Conservation (phyloP, 768 basidiomycete genomes). For the Mycena haematopus region DNA sequence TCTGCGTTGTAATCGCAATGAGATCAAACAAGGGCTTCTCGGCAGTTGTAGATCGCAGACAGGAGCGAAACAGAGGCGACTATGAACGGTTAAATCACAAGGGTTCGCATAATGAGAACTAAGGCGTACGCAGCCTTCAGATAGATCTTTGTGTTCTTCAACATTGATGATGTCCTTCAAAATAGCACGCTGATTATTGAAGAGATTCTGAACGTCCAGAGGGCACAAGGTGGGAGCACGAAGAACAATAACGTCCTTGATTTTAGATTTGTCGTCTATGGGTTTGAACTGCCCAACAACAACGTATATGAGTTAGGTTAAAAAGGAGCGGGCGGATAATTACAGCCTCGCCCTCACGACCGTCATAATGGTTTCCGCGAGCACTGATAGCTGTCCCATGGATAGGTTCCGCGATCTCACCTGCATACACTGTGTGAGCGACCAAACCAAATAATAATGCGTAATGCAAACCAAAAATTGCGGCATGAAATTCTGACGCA, state of each 20-base stretch:
- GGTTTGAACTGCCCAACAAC: neutral
- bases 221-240: neutral
- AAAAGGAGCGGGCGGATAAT: no score
- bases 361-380: constrained; percentile 1
- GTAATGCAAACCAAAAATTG: neutral
- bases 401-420: neutral
- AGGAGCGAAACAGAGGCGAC: neutral
- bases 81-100: neutral
- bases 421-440: neutral
- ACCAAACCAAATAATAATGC: neutral
- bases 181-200: neutral
- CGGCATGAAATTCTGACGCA: neutral
- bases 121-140: neutral
- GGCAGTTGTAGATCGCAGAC: neutral
- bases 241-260: constrained; percentile 8
- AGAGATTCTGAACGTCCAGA: neutral
- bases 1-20: neutral
- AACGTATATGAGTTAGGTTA: no score
- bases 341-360: neutral
- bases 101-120: neutral
- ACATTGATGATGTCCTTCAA: neutral
- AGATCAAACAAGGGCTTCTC: neutral
- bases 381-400: neutral
- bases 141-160: neutral
- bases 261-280: constrained; percentile 9